Conservation (phyloP, 2,329 filamentous ascomycete species). For the Epichloe bromicola region DNA sequence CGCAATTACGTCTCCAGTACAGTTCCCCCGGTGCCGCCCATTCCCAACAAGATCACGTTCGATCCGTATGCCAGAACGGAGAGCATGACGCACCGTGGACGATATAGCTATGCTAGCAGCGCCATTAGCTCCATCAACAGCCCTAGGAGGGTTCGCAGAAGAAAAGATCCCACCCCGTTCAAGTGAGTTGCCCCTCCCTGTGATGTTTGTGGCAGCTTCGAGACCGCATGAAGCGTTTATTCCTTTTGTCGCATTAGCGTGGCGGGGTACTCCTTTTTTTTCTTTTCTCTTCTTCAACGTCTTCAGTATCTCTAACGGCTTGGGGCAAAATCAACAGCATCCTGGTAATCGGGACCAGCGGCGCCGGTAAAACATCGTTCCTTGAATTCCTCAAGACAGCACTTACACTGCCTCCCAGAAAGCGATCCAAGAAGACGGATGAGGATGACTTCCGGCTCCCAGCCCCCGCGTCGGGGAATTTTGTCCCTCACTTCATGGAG, state of each 20-base stretch:
- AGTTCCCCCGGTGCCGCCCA: slow-evolving; percentile 41
- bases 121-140: slow-evolving; percentile 85
- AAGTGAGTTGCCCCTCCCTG: slow-evolving; percentile 57
- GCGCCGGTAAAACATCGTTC: slow-evolving; percentile 90
- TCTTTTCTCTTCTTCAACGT: background rate
- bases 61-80: slow-evolving; percentile 76
- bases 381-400: slow-evolving; percentile 88
- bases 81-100: slow-evolving; percentile 93
- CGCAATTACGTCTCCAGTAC: slow-evolving; percentile 28
- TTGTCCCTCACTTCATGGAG: slow-evolving; percentile 81
- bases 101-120: slow-evolving; percentile 92
- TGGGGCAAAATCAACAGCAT: slow-evolving; percentile 42
- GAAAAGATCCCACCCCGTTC: slow-evolving; percentile 96
- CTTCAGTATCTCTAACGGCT: slow-evolving; percentile 4
- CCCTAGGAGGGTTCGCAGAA: slow-evolving; percentile 77
- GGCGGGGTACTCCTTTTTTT: background rate
- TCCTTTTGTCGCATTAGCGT: background rate
- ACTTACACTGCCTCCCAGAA: slow-evolving; percentile 69
- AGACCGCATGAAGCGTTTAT: background rate
- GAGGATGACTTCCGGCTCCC: slow-evolving; percentile 45
- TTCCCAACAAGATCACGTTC: slow-evolving; percentile 43
- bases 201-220: background rate
- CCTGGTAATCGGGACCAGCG: slow-evolving; percentile 75
- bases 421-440: slow-evolving; percentile 45
- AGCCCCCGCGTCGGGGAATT: slow-evolving; percentile 49